Evolutionary conservation across 2,329 filamentous ascomycete genomes (phyloP), one percentile per base, ranked within the genome.

Genomic region (Neonectria sp.): DNA sequence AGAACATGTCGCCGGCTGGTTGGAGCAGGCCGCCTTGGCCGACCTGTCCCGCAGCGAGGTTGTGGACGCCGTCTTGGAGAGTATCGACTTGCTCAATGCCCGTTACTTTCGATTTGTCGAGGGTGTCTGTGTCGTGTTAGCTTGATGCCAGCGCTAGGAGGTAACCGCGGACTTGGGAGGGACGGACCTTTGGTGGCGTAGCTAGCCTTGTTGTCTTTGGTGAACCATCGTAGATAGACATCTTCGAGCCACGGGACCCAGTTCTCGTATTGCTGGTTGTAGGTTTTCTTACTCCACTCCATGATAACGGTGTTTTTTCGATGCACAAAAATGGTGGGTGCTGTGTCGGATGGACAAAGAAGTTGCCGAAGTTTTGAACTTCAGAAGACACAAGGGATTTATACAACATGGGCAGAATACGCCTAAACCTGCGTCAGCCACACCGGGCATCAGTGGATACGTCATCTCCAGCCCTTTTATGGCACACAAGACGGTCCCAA

Each of bases 221-320:
- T 92, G 80, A 93, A 93, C 85, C 89, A 93, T 59, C 86, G 85
- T 31, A 94, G 86, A 78, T 93, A 93, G 66, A 89, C 80, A 78
- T 94, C 92, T 79, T 94, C 92, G 63, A 93, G 83, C 92, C 92
- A 94, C 1, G 92, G 92, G 78, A 93, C 87, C 92, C 92, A 94
- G 74, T 82, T 86, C 77, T 94, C 91, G 80, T 94, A 93, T 79
- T 93, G 90, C 61, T 87, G 81, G 82, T 92, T 90, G 84, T 93
- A 94, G 57, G 87, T 89, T 63, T 90, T 80, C 77, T 86, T 89
- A 67, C 86, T 79, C 86, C 87, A 90, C 74, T 91, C 88, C 78
- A 85, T 83, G 65, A 13, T 73, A 37, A 25, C 21, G 24, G 25
- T 49, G 51, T 11, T 31, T 52, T 53, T 24, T 40, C 37, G 24